Evolutionary conservation across 352 stramenopile genomes (phyloP).

Genomic region (Phytophthora brassicae): DNA sequence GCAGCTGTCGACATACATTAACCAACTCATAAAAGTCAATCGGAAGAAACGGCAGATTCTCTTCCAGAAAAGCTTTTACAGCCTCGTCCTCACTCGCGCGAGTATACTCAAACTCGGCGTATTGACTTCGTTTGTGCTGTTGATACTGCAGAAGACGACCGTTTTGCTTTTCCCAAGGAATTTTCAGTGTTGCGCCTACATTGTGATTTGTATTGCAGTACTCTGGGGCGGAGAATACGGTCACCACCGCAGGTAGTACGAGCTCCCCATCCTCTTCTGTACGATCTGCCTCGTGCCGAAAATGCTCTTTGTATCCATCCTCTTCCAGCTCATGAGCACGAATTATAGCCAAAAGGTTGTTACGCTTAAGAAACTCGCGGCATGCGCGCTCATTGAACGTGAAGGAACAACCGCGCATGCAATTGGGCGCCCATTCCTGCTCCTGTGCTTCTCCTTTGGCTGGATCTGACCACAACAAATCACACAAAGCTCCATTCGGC

Average conservation of each 20-base stretch:
- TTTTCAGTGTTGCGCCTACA: conserved; percentile 70
- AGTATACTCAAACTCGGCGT: conserved; percentile 56
- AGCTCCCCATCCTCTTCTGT: conserved; percentile 22
- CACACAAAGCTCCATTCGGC: conserved; percentile 94
- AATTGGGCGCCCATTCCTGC: conserved; percentile 61
- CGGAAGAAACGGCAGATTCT: conserved; percentile 72
- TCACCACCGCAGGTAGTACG: conserved; percentile 61
- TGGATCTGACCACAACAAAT: conserved; percentile 99
- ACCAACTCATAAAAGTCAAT: conserved; percentile 82
- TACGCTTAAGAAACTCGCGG: conserved; percentile 63
- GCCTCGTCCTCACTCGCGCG: conserved; percentile 57
- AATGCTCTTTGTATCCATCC: conserved; percentile 77
- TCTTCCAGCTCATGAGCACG: conserved; percentile 82
- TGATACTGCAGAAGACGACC: conserved; percentile 52
- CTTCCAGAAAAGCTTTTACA: conserved; percentile 48
- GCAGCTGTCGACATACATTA: conserved; percentile 58
- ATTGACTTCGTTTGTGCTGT: conserved; percentile 68
- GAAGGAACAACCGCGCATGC: conserved; percentile 75
- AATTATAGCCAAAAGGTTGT: conserved; percentile 72
- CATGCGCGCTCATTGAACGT: conserved; percentile 76
- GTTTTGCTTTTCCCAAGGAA: conserved; percentile 53
- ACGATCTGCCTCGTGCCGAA: conserved; percentile 26
- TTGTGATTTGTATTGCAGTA: conserved; percentile 88
- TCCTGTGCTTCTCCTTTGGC: conserved; percentile 83
- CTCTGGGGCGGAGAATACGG: conserved; percentile 82